Evolutionary conservation across 768 basidiomycete genomes (phyloP).

Genomic region (Leucocoprinus leucothites): DNA sequence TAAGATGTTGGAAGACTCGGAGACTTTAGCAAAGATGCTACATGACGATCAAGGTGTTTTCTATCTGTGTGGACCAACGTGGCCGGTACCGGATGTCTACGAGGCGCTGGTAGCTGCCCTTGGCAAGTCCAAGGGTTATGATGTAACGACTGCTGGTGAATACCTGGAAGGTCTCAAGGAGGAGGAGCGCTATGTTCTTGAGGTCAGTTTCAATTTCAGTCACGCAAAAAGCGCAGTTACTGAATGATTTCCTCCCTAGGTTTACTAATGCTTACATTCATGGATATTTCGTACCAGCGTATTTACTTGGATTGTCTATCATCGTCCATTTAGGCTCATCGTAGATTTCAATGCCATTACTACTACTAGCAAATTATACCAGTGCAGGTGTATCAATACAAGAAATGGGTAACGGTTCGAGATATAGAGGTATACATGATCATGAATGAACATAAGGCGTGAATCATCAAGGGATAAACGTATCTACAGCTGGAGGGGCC

Average conservation of each 20-base stretch:
- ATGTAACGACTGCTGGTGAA: conserved; percentile 63
- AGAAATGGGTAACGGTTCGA: not conserved
- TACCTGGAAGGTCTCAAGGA: conserved; percentile 91
- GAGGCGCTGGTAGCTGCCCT: conserved; percentile 86
- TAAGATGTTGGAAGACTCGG: conserved; percentile 92
- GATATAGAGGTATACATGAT: not conserved
- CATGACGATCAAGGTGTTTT: conserved; percentile 77
- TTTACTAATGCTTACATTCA: conserved; percentile 20
- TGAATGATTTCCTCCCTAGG: conserved; percentile 14
- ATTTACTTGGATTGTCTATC: not conserved
- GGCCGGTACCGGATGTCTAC: conserved; percentile 99
- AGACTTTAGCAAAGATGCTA: conserved; percentile 71
- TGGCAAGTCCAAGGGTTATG: conserved; percentile 64
- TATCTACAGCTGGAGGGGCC: too few relatives aligned
- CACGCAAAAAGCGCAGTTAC: not conserved
- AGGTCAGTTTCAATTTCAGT: conserved; percentile 47
- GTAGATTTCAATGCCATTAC: not conserved
- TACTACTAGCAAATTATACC: not conserved
- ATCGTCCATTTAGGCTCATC: not conserved
- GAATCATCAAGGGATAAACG: not conserved
- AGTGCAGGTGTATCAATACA: not conserved
- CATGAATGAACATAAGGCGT: not conserved
- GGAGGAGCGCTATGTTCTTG: conserved; percentile 95
- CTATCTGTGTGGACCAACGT: conserved; percentile 97
- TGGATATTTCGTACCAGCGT: not conserved